These are phyloP conservation scores for Yarrowia sp. DNA, from an alignment of 805 yeast species.

Conservation along the genomic window DNA sequence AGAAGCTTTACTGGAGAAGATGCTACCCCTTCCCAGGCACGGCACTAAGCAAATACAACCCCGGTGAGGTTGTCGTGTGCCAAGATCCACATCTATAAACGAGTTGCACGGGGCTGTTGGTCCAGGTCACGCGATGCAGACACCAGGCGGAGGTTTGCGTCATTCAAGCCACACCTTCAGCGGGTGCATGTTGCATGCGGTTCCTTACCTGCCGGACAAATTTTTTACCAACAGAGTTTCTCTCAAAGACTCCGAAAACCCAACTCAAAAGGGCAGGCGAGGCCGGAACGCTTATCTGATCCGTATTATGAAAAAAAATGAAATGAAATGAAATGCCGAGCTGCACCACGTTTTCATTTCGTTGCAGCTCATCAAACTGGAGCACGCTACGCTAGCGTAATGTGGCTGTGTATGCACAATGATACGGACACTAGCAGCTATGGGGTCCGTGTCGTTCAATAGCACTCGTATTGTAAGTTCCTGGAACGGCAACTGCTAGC, in stretches of 20 bases:
- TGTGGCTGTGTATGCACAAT: too few species aligned
- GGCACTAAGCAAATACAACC: not conserved
- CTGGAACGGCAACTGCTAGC: too few species aligned
- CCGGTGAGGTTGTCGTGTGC: not conserved
- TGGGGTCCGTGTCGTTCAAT: too few species aligned
- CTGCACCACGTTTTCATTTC: too few species aligned
- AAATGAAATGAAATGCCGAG: not conserved
- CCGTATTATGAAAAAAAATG: not conserved
- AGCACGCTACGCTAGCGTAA: too few species aligned
- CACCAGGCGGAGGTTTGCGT: not conserved
- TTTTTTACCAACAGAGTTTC: not conserved
- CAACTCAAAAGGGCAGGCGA: slow-evolving; percentile 5
- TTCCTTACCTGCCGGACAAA: slow-evolving; percentile 1
- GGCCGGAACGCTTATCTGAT: slow-evolving; percentile 3
- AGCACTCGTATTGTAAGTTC: too few species aligned
- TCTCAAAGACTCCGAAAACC: not conserved
- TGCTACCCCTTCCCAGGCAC: not conserved
- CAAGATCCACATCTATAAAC: not conserved
- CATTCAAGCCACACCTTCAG: slow-evolving; percentile 11
- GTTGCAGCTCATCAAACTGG: too few species aligned
- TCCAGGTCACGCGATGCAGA: slow-evolving; percentile 20
- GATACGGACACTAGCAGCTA: too few species aligned
- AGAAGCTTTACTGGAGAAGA: not conserved
- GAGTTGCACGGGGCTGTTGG: not conserved
- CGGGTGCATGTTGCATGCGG: not conserved